A percentile compares a stretch with the other conserved stretches of the same genome.
These are phyloP conservation scores for Terfezia boudieri DNA, from an alignment of 495 filamentous ascomycete species.

Conservation along the genomic window DNA sequence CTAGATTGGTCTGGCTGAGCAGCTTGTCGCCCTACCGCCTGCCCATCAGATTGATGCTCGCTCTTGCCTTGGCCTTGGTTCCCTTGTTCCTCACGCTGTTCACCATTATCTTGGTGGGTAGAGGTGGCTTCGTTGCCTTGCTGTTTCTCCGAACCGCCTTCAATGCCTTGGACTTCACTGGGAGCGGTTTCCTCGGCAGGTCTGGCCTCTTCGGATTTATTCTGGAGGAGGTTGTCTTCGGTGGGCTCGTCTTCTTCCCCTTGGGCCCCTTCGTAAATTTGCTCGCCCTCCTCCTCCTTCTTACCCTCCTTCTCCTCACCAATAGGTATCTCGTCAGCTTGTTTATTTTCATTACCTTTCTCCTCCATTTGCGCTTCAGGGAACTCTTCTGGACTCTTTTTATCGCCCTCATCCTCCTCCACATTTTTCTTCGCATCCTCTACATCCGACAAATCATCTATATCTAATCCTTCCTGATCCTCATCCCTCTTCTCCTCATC, in stretches of 20 bases:
- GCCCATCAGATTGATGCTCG: slow-evolving; percentile 21
- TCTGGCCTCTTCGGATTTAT: slow-evolving; percentile 25
- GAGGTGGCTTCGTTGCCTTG: slow-evolving; percentile 12
- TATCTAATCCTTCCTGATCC: slow-evolving; percentile 48
- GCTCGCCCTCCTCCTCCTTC: slow-evolving; percentile 21
- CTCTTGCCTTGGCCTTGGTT: slow-evolving; percentile 18
- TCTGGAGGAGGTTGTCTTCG: slow-evolving; percentile 22
- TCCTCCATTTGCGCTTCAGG: slow-evolving; percentile 10
- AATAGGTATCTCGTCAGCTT: slow-evolving; percentile 10
- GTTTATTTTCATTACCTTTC: slow-evolving; percentile 4
- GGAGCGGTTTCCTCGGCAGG: slow-evolving; percentile 43
- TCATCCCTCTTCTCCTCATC: slow-evolving; percentile 42
- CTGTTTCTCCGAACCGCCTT: slow-evolving; percentile 23
- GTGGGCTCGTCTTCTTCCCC: slow-evolving; percentile 29
- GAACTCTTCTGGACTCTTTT: slow-evolving; percentile 25
- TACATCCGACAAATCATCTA: slow-evolving; percentile 26
- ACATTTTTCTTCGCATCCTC: slow-evolving; percentile 24
- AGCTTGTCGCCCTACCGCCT: slow-evolving; percentile 24
- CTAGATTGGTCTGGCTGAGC: slow-evolving; percentile 8
- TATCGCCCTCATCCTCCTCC: slow-evolving; percentile 34
- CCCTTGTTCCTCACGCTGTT: slow-evolving; percentile 16
- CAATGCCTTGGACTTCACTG: slow-evolving; percentile 36
- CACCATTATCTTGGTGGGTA: slow-evolving; percentile 27
- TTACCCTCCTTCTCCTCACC: slow-evolving; percentile 14
- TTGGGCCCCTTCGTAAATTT: slow-evolving; percentile 23